A percentile compares a stretch with the other conserved stretches of the same genome.
phyloP scores from a whole-genome alignment of 345 rosid genomes.

The Boechera retrofracta region DNA sequence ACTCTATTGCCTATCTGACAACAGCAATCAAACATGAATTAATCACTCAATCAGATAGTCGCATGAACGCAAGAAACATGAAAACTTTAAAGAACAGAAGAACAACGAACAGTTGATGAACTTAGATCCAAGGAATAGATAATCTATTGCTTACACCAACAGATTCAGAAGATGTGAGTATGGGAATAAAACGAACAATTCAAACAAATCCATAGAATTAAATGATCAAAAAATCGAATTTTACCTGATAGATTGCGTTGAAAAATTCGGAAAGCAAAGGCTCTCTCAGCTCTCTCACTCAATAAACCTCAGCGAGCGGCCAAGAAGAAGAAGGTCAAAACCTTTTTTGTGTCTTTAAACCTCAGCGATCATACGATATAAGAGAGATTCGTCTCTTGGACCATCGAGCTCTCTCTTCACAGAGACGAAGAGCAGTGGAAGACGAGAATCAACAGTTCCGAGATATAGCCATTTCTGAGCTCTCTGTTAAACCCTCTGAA shows the following conservation, averaged over 20 bases:
- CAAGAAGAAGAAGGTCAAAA: constrained; percentile 23
- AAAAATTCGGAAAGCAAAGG: background rate
- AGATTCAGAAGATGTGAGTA: background rate
- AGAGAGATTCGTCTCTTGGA: constrained; percentile 33
- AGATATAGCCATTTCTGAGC: background rate
- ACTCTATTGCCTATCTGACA: constrained; percentile 13
- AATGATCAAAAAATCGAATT: background rate
- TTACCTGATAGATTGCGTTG: constrained; percentile 3
- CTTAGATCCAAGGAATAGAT: background rate
- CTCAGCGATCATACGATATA: constrained; percentile 15
- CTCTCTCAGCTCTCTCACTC: constrained; percentile 13
- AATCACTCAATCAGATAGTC: background rate
- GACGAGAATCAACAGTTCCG: background rate
- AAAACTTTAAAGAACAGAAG: background rate
- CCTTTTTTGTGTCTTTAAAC: background rate
- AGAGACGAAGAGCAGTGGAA: constrained; percentile 10
- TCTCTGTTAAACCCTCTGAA: background rate
- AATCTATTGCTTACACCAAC: background rate
- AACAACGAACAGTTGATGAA: constrained; percentile 2
- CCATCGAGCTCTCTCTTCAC: constrained; percentile 34
- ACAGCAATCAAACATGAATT: constrained; percentile 4
- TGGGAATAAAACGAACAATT: background rate
- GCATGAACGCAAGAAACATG: background rate
- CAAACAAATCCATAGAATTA: background rate
- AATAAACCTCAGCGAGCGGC: constrained; percentile 10